Evolutionary conservation across 208 protist genomes (phyloP), one percentile per base, ranked within the genome.

Genomic region (Acanthamoeba healyi): DNA sequence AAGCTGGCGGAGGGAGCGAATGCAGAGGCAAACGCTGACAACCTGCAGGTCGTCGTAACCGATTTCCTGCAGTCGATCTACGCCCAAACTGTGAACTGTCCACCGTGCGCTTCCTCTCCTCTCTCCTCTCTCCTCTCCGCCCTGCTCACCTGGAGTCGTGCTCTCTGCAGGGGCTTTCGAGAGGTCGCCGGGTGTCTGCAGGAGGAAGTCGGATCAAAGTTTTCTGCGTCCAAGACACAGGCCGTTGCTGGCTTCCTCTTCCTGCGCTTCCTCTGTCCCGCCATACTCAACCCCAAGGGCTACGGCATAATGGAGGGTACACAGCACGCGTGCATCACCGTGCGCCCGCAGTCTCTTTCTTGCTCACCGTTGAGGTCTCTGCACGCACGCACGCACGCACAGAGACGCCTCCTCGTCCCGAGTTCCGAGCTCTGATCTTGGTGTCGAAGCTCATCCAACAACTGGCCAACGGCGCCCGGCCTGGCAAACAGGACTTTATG

Each of bases 211-310:
- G 49, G 49, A 4, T 61, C 40, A 2, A 86, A 86, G 44, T 86
- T 86, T 19, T 42, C 77, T 10, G 24, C 40, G 40, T 32, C 24
- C 77, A 51, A 56, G 38, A 51, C 40, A 26, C 44, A 51, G 40
- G 77, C 42, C 42, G 77, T 86, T 10, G 77, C 77, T 10, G 77
- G 77, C 42, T 86, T 86, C 29, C 40, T 86, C 17, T 86, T 86
- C 44, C 77, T 86, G 14, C 77, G 77, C 29, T 86, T 86, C 49
- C 36, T 86, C 34, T 86, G 77, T 22, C 77, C 77, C 14, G 49
- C 49, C 42, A 86, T 86, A 1, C 44, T 86, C 12, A 86, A 86
- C 49, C 77, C 77, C 40, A 86, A 86, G 49, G 77, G 42, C 40
- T 86, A 58, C 22, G 44, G 29, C n/a, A n/a, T 86, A 7, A 32